Evolutionary conservation across 179 eudicot genomes (phyloP).

Genomic region (Spergularia azorica): DNA sequence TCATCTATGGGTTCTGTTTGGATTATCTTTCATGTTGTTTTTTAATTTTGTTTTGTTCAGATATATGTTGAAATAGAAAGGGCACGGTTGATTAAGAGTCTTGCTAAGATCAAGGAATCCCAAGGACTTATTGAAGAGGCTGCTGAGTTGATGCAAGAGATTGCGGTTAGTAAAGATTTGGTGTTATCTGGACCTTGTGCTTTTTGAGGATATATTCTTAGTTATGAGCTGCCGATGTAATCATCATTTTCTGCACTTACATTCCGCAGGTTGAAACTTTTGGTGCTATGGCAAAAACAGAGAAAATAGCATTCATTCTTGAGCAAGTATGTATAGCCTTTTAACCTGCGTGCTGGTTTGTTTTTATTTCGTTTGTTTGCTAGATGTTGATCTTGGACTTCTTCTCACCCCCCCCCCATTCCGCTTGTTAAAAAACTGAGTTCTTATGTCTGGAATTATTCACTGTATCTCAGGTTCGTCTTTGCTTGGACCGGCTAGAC

Average conservation of each 20-base stretch:
- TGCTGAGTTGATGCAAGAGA: slow-evolving; percentile 97
- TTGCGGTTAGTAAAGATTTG: slow-evolving; percentile 63
- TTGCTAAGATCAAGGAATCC: slow-evolving; percentile 94
- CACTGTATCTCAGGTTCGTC: slow-evolving; percentile 58
- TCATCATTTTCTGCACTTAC: not conserved
- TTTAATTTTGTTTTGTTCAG: slow-evolving; percentile 31
- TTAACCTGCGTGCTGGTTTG: not conserved
- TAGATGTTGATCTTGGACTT: too few relatives aligned
- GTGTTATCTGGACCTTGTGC: not conserved
- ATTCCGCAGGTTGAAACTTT: slow-evolving; percentile 80
- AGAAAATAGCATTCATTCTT: slow-evolving; percentile 92
- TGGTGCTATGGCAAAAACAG: slow-evolving; percentile 99
- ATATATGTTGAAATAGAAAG: slow-evolving; percentile 97
- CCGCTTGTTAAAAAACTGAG: not conserved
- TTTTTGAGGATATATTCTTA: not conserved
- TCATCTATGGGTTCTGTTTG: too few relatives aligned
- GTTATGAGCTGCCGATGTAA: not conserved
- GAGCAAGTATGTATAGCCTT: slow-evolving; percentile 66
- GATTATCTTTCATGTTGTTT: not conserved
- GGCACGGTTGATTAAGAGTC: slow-evolving; percentile 77
- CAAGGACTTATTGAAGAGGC: slow-evolving; percentile 93
- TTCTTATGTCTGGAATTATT: slow-evolving; percentile 5
- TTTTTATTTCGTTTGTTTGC: too few relatives aligned
- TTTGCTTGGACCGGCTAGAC: slow-evolving; percentile 84
- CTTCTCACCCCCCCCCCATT: not conserved